Conservation (phyloP, 257 asterid genomes). For the Apocynum venetum region DNA sequence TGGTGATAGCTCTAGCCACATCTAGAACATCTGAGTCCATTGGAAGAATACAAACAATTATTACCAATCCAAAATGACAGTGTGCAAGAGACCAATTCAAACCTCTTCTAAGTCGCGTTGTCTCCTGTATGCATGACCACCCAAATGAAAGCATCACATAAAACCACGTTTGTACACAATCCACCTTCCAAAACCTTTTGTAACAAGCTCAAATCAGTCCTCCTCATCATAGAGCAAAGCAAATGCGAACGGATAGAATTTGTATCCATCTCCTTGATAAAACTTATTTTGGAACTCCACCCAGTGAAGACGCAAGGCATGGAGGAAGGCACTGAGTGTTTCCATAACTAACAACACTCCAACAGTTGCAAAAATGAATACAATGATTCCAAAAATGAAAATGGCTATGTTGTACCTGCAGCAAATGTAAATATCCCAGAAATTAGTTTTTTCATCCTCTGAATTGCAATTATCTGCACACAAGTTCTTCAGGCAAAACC, state of each 20-base stretch:
- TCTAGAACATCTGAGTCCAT: not conserved
- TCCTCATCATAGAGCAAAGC: slow-evolving; percentile 50
- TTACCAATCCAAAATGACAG: slow-evolving; percentile 9
- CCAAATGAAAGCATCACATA: slow-evolving; percentile 39
- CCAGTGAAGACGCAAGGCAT: slow-evolving; percentile 97
- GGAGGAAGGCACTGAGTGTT: slow-evolving; percentile 95
- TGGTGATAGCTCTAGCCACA: not conserved
- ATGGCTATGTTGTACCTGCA: slow-evolving; percentile 71
- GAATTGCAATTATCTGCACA: not conserved
- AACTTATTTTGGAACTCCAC: slow-evolving; percentile 96
- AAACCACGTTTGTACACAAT: slow-evolving; percentile 27
- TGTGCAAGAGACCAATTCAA: not conserved
- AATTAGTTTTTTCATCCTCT: not conserved
- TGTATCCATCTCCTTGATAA: slow-evolving; percentile 97
- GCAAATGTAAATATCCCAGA: not conserved
- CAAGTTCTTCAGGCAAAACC: not conserved
- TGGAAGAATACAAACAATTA: slow-evolving; percentile 4
- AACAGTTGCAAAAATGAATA: slow-evolving; percentile 78
- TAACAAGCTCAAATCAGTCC: slow-evolving; percentile 40
- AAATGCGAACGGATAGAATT: slow-evolving; percentile 78
- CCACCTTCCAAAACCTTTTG: slow-evolving; percentile 24
- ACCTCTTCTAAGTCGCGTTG: slow-evolving; percentile 9
- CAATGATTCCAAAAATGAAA: slow-evolving; percentile 62
- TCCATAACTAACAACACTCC: slow-evolving; percentile 97
- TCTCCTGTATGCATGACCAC: slow-evolving; percentile 32